These are phyloP conservation scores for Leishmania arabica DNA, from an alignment of 208 protist genomes.

Conservation along the genomic window DNA sequence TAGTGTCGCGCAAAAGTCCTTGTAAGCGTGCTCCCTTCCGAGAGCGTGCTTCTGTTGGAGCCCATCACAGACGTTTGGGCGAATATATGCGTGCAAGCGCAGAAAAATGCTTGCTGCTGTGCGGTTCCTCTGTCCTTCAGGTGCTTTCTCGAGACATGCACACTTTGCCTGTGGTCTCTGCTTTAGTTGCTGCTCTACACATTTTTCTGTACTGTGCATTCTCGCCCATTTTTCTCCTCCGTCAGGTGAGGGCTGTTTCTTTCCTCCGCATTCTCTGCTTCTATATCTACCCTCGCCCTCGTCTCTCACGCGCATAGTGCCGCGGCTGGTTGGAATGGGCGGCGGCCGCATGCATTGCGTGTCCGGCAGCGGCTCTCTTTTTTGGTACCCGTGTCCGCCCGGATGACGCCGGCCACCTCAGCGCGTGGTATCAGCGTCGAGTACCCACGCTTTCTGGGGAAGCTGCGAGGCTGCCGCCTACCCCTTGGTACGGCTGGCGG, in stretches of 20 bases:
- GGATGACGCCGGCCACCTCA: not conserved
- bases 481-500: not conserved
- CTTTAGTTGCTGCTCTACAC: not conserved
- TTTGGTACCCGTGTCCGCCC: not conserved
- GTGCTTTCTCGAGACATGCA: not conserved
- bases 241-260: not conserved
- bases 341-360: too few species aligned
- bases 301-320: not conserved
- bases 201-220: not conserved
- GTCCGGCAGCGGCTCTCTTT: not conserved
- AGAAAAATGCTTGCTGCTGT: not conserved
- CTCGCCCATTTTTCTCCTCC: not conserved
- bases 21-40: not conserved
- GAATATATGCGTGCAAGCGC: too few species aligned
- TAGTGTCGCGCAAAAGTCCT: slow-evolving; percentile 6
- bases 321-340: too few species aligned
- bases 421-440: not conserved
- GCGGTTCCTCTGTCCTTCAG: too few species aligned
- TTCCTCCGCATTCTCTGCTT: not conserved
- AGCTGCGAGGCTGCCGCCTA: not conserved
- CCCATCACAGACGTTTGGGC: too few species aligned
- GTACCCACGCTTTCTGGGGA: not conserved
- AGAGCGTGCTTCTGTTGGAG: not conserved
- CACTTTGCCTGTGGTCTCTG: not conserved
- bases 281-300: not conserved